These are phyloP conservation scores for Fragilaria crotonensis DNA, from an alignment of 108 stramenopile genomes.

Conservation along the genomic window DNA sequence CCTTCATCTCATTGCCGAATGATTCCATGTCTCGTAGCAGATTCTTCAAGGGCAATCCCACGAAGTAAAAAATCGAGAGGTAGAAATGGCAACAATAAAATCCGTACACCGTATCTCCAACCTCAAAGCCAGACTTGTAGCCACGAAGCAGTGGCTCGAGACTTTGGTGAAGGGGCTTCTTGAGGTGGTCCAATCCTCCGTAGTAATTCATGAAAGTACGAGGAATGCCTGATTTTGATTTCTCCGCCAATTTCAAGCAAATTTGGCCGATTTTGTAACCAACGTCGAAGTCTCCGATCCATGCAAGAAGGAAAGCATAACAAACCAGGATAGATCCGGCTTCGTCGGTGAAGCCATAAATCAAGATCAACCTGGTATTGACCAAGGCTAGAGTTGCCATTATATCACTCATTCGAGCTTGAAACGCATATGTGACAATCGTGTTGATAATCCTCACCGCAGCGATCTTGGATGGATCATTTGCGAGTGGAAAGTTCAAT, in stretches of 20 bases:
- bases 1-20: constrained; percentile 10
- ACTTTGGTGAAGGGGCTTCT: constrained; percentile 15
- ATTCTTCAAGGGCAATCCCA: constrained; percentile 24
- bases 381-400: not conserved
- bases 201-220: not conserved
- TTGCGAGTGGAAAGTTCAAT: not conserved
- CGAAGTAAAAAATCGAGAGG: constrained; percentile 9
- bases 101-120: constrained; percentile 17
- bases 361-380: not conserved
- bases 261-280: constrained; percentile 12
- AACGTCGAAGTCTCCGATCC: constrained; percentile 6
- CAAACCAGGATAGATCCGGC: not conserved
- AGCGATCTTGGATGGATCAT: not conserved
- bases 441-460: not conserved
- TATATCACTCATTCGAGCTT: not conserved
- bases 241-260: constrained; percentile 1
- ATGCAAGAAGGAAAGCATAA: not conserved
- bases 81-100: constrained; percentile 12
- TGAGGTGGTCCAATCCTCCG: not conserved
- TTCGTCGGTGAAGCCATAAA: not conserved
- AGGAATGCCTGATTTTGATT: not conserved
- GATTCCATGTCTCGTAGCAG: constrained; percentile 17
- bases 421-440: not conserved
- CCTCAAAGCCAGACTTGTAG: constrained; percentile 10
- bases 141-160: constrained; percentile 24